phyloP scores from a whole-genome alignment of 768 basidiomycete species.

The Xerocomellus amylosporus region DNA sequence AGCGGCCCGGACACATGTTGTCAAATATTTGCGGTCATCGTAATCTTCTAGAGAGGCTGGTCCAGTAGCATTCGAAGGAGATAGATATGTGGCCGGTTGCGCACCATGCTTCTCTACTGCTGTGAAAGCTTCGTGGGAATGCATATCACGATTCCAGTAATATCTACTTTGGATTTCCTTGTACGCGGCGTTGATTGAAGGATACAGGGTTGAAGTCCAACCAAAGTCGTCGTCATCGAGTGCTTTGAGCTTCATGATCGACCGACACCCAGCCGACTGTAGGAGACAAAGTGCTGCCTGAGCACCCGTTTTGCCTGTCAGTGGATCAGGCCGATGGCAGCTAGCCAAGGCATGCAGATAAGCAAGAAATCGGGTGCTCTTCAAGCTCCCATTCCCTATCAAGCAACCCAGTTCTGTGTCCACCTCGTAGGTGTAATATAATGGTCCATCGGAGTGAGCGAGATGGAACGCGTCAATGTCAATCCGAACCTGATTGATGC shows the following conservation, averaged over 20 bases:
- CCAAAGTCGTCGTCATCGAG: neutral
- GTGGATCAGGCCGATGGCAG: neutral
- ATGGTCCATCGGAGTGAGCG: neutral
- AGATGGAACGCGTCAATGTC: too few relatives aligned
- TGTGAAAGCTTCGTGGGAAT: too few relatives aligned
- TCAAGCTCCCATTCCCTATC: neutral
- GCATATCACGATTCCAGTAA: neutral
- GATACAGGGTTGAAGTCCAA: neutral
- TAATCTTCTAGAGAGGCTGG: neutral
- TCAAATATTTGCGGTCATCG: too few relatives aligned
- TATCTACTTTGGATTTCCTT: neutral
- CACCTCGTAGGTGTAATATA: neutral
- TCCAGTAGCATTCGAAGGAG: neutral
- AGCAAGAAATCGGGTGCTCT: neutral
- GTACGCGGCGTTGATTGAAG: neutral
- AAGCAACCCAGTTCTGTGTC: neutral
- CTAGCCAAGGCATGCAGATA: neutral
- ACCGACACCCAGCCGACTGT: too few relatives aligned
- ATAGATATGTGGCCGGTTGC: neutral
- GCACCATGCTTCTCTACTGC: neutral
- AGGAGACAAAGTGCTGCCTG: too few relatives aligned
- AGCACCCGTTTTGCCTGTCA: too few relatives aligned
- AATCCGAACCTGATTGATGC: too few relatives aligned
- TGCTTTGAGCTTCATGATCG: too few relatives aligned
- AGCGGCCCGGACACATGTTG: too few relatives aligned